Conservation (phyloP, 108 stramenopile genomes). For the Skeletonema marinoi region DNA sequence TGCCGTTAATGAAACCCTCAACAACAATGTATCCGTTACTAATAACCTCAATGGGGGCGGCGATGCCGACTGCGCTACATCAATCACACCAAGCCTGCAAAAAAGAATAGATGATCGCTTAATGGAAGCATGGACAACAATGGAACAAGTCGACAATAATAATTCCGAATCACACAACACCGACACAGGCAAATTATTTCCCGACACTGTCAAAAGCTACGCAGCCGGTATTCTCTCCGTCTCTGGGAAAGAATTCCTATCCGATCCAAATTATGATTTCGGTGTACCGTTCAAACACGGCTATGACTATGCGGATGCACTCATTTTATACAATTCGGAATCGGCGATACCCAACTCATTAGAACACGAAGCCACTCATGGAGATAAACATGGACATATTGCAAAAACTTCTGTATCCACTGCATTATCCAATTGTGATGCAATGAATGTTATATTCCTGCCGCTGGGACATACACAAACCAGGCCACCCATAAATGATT, state of each 20-base stretch:
- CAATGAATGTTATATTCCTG: conserved; percentile 40
- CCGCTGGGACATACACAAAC: conserved; percentile 1
- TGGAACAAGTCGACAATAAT: not conserved
- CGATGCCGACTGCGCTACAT: not conserved
- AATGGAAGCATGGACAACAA: not conserved
- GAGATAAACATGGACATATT: conserved; percentile 5
- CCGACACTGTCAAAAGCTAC: not conserved
- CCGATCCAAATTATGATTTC: conserved; percentile 26
- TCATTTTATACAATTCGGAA: conserved; percentile 40
- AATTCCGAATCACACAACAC: too few relatives aligned
- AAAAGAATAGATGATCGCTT: not conserved
- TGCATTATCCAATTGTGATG: conserved; percentile 40
- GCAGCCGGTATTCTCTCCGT: not conserved
- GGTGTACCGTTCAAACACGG: conserved; percentile 37
- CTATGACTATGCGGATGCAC: conserved; percentile 28
- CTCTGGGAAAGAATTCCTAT: not conserved
- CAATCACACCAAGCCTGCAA: conserved; percentile 2
- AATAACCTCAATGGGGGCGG: not conserved
- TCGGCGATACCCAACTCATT: conserved; percentile 20
- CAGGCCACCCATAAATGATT: conserved; percentile 10
- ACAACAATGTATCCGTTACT: not conserved
- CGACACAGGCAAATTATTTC: not conserved
- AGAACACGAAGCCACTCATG: conserved; percentile 8
- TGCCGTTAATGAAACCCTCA: not conserved
- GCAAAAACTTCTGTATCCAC: conserved; percentile 30